phyloP scores from a whole-genome alignment of 164 flowering plant species.

The Vitis cinerea region DNA sequence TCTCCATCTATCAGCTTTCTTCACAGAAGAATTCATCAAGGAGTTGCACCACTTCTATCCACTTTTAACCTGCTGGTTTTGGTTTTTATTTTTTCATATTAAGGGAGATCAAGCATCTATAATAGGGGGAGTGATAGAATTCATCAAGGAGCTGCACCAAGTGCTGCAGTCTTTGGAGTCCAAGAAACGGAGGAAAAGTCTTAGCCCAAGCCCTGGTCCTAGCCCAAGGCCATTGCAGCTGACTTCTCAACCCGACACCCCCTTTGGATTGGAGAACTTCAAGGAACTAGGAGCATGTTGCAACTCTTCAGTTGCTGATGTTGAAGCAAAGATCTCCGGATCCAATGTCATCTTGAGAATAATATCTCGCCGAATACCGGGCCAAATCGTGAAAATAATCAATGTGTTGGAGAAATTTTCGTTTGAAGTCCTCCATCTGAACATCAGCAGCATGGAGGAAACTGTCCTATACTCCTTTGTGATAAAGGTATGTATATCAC shows the following conservation, averaged over 20 bases:
- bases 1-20: no score
- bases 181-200: constrained; percentile 69
- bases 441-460: constrained; percentile 93
- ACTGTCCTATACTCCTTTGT: constrained; percentile 83
- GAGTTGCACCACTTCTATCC: no score
- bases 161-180: constrained; percentile 74
- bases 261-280: constrained; percentile 25
- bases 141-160: constrained; percentile 93
- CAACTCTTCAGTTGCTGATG: constrained; percentile 80
- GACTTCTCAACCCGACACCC: constrained; percentile 14
- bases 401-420: constrained; percentile 57
- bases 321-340: constrained; percentile 88
- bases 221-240: constrained; percentile 50
- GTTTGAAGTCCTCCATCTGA: constrained; percentile 79
- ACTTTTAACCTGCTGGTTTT: background rate
- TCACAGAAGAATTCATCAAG: no score
- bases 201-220: constrained; percentile 71
- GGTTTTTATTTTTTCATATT: background rate
- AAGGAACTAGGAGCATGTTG: constrained; percentile 72
- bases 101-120: constrained; percentile 98
- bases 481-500: constrained; percentile 59
- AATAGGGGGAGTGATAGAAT: constrained; percentile 87
- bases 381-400: constrained; percentile 70
- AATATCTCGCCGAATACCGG: constrained; percentile 55
- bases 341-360: constrained; percentile 70